Conservation (phyloP, 495 filamentous ascomycete species). For the Aspergillus affinis region DNA sequence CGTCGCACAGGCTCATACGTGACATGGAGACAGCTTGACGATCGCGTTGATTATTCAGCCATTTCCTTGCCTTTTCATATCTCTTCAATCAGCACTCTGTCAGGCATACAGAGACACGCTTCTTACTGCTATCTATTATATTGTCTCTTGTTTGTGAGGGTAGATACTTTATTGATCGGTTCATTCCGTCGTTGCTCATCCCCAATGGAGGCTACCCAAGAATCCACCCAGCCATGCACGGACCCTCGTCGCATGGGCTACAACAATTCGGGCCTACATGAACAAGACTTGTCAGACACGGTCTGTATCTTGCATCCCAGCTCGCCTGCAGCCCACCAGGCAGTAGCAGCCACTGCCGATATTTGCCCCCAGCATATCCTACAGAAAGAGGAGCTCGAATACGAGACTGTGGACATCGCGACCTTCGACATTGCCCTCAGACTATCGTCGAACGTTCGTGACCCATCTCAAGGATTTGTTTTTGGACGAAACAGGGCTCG, state of each 20-base stretch:
- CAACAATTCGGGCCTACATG: slow-evolving; percentile 73
- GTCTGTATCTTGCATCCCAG: slow-evolving; percentile 84
- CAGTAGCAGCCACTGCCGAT: slow-evolving; percentile 52
- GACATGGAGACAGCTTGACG: not conserved
- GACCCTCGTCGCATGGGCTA: slow-evolving; percentile 77
- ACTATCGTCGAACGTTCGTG: slow-evolving; percentile 67
- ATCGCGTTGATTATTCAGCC: not conserved
- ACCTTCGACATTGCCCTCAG: slow-evolving; percentile 72
- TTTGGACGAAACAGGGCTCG: slow-evolving; percentile 74
- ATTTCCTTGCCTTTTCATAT: not conserved
- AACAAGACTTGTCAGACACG: slow-evolving; percentile 81
- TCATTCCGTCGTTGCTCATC: slow-evolving; percentile 7
- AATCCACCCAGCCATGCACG: slow-evolving; percentile 75
- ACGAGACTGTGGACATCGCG: slow-evolving; percentile 43
- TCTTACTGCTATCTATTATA: not conserved
- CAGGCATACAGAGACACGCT: not conserved
- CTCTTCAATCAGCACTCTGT: not conserved
- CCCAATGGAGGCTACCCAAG: slow-evolving; percentile 56
- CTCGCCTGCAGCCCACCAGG: slow-evolving; percentile 66
- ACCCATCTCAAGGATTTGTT: slow-evolving; percentile 66
- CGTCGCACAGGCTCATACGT: not conserved
- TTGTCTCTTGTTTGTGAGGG: not conserved
- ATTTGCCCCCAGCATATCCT: slow-evolving; percentile 59
- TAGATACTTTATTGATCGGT: slow-evolving; percentile 10
- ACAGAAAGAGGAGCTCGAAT: slow-evolving; percentile 39